Evolutionary conservation across 2,329 filamentous ascomycete species (phyloP), one percentile per base, ranked within the genome.

Genomic region (Fulvia fulva): DNA sequence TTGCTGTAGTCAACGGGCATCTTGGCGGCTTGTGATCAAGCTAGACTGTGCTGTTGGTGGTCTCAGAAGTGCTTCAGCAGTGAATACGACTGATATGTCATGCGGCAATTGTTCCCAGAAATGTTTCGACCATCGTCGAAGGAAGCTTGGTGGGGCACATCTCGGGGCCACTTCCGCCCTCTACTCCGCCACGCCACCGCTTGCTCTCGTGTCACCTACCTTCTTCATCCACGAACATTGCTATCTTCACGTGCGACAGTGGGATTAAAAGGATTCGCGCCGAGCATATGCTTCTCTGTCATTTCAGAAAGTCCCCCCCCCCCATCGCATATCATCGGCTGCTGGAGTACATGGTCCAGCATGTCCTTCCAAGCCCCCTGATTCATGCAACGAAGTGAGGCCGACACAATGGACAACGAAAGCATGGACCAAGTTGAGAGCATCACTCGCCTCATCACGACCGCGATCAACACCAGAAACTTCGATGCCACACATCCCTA

Each of bases 1-100:
- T 88, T 89, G 76, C 84, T 88, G 73, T 88, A 89, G 69, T 88
- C 83, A 62, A 88, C 79, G n/a, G 80, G 78, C 81, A 83, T 83
- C 9, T 16, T 57, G 41, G 37, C 37, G 16, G 37, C 16, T 6
- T 41, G 14, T n/a, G 9, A 19, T 41, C 30, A 9, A 34, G 30
- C 3, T 4, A 14, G 11, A 34, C 9, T 34, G 16, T 14, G 30
- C 9, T 34, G 30, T 34, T 9, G 6, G 30, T 34, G 30, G 16
- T 2, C 8, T n/a, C n/a, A n/a, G 28, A 32, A 32, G 28, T 32
- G 28, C 14, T n/a, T 41, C 14, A 41, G 8, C 14, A 19, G 14
- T 7, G 14, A n/a, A 5, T n/a, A n/a, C 19, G 37, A n/a, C 16
- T 41, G 4, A n/a, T 41, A n/a, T 19, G n/a, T 41, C n/a, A n/a